phyloP scores from a whole-genome alignment of 2,329 filamentous ascomycete genomes.

The Alternaria ventricosa region DNA sequence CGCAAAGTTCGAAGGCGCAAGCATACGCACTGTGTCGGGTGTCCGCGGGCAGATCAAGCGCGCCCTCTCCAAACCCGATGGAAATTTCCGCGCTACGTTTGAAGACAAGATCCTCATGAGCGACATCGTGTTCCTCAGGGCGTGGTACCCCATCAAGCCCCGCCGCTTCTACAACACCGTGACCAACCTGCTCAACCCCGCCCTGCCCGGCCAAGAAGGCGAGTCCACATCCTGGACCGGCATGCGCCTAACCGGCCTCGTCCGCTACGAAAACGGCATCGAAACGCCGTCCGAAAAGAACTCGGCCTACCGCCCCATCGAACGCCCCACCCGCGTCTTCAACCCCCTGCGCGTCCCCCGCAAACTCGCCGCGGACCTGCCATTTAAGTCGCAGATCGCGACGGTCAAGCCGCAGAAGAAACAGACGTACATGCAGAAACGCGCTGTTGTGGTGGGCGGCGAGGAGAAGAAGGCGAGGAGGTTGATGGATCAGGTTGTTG shows the following conservation, averaged over 20 bases:
- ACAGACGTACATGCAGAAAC: slow-evolving; percentile 91
- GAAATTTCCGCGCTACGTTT: slow-evolving; percentile 95
- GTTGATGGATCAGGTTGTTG: slow-evolving; percentile 91
- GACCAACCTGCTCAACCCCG: slow-evolving; percentile 79
- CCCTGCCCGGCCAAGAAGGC: slow-evolving; percentile 38
- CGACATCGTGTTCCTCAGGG: slow-evolving; percentile 94
- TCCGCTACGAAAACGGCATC: slow-evolving; percentile 77
- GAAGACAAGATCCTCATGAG: slow-evolving; percentile 98
- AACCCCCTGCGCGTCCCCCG: slow-evolving; percentile 75
- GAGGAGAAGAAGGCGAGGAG: slow-evolving; percentile 90
- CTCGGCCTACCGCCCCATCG: slow-evolving; percentile 77
- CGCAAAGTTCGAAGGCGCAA: slow-evolving; percentile 96
- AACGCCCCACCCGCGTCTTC: slow-evolving; percentile 58
- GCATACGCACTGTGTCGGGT: slow-evolving; percentile 94
- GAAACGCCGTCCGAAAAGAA: slow-evolving; percentile 82
- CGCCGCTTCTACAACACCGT: slow-evolving; percentile 97
- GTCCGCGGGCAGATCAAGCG: slow-evolving; percentile 97
- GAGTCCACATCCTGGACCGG: slow-evolving; percentile 71
- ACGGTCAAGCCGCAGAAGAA: slow-evolving; percentile 80
- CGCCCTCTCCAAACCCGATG: slow-evolving; percentile 89
- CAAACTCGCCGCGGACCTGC: slow-evolving; percentile 80
- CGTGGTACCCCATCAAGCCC: slow-evolving; percentile 96
- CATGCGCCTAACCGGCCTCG: slow-evolving; percentile 93
- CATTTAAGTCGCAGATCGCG: slow-evolving; percentile 90
- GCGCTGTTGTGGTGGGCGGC: slow-evolving; percentile 81